Evolutionary conservation across 1,139 yeast species (phyloP).

Genomic region (Zhuliangozyma parablackwelliae): DNA sequence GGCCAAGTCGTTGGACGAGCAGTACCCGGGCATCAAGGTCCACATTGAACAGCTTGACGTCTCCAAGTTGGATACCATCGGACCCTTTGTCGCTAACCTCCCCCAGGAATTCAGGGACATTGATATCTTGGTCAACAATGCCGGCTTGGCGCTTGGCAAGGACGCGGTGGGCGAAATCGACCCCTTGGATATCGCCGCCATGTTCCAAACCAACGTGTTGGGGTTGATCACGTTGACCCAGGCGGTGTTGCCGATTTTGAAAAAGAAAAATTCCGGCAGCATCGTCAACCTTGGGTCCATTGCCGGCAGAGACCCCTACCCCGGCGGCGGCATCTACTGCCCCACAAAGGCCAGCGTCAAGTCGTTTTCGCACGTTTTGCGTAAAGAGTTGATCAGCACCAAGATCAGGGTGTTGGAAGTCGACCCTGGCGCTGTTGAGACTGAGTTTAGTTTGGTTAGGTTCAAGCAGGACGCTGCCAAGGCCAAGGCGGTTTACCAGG

Average conservation of each 20-base stretch:
- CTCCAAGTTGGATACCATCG: slow-evolving; percentile 30
- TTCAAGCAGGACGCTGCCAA: slow-evolving; percentile 64
- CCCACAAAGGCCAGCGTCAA: slow-evolving; percentile 83
- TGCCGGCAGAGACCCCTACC: slow-evolving; percentile 85
- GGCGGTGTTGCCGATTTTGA: slow-evolving; percentile 39
- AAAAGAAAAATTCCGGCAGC: slow-evolving; percentile 59
- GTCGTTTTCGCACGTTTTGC: slow-evolving; percentile 68
- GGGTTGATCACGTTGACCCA: slow-evolving; percentile 40
- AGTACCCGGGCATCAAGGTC: slow-evolving; percentile 25
- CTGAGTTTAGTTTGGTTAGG: slow-evolving; percentile 77
- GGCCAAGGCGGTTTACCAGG: slow-evolving; percentile 71
- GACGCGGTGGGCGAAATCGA: slow-evolving; percentile 33
- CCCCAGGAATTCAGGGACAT: slow-evolving; percentile 35
- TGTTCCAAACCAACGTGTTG: slow-evolving; percentile 41
- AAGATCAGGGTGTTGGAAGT: slow-evolving; percentile 75
- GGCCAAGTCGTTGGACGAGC: slow-evolving; percentile 20
- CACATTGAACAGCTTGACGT: slow-evolving; percentile 30
- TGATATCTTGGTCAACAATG: slow-evolving; percentile 39
- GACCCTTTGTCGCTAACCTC: slow-evolving; percentile 26
- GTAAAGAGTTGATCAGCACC: slow-evolving; percentile 74
- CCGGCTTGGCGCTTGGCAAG: slow-evolving; percentile 41
- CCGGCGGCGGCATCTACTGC: slow-evolving; percentile 83
- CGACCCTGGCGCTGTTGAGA: slow-evolving; percentile 86
- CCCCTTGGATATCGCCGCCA: slow-evolving; percentile 28
- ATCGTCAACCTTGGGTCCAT: slow-evolving; percentile 81